Base-by-base conservation (phyloP, 441 rosid genomes). In the Flueggea neowawraea region DNA sequence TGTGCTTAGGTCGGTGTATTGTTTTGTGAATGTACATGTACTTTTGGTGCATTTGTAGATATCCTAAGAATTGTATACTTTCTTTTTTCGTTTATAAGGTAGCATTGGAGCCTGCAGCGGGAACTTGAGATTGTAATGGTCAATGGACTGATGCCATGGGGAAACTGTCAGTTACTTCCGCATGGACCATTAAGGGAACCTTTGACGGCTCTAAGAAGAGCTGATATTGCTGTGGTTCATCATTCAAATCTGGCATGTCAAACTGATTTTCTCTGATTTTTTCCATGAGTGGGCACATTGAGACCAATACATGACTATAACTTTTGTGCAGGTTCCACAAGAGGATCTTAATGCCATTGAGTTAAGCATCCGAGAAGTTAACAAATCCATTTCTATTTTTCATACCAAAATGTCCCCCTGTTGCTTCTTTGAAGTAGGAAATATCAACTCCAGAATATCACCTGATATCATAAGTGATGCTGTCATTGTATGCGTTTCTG, bases 181-280 rank as follows among this genome's bases (percentile, higher is more conserved):
- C 83, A 79, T 67, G 95, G 98, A 62, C 98, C 98, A 32, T 75
- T 92, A 57, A 80, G 96, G 66, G 96, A 92, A 73, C 85, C 96
- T 68, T 62, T 89, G 73, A 66, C 45, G 32, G 93, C 93, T 10
- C 75, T 92, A 32, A 63, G 51, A 54, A 77, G 89, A 55, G 98
- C 88, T 61, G 87, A 89, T 72, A 55, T 85, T 70, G 84, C 69
- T 71, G 83, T 92, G 64, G 65, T 92, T 57, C 96, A 92, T 69
- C 82, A 92, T 60, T 86, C 84, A 14, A 79, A 89, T 75, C 69
- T 89, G 95, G 98, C 89, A 70, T 12, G 51, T 36, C 32, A 60
- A 58, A 64, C 47, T 14, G 4, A 57, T 48, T 14, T 45, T 15
- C 16, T 44, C 0, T 15, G 15, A 11, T 16, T 62, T 4, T 66